Evolutionary conservation across 1,139 yeast species (phyloP), one percentile per base, ranked within the genome.

Genomic region (Suhomyces maxii): DNA sequence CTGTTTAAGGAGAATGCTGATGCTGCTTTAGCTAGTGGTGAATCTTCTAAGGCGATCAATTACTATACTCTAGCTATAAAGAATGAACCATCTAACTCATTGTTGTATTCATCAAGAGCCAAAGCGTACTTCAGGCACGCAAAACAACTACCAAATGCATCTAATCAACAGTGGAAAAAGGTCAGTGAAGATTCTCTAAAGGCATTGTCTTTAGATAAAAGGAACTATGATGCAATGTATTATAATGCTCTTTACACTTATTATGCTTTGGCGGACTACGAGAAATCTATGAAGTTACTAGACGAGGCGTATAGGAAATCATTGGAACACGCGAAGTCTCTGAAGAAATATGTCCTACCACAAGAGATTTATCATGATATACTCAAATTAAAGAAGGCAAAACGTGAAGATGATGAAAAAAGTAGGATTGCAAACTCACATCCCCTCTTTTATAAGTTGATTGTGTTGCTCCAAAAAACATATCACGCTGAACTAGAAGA

Each of bases 271-370:
- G 25, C 60, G 48, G 44, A 63, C 9, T 56, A 61, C 3, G 59
- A 59, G 8, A 58, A 55, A 36, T 73, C 73, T 0, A 58, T 68
- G 45, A 48, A 55, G 7, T 56, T 64, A 38, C 46, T 70, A 26
- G 50, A 52, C 9, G 57, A 50, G 13, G 75, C 73, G 0, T 71
- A 72, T 49, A 55, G 59, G 49, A 62, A 42, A 55, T 67, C 55
- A 37, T 56, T 55, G 59, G 61, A 43, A 49, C 59, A 35, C 41
- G 65, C 44, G 48, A 69, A 48, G 56, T 57, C 42, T 13, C 48
- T 42, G 48, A 53, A 44, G 55, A 66, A 36, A 36, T 57, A 49
- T 39, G 37, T 51, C 31, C 37, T 58, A 33, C 61, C 64, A 3
- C 55, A 54, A 37, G 57, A 56, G 26, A 55, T 60, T 2, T 58